A percentile compares a stretch with the other conserved stretches of the same genome.
Evolutionary conservation across 1,284 basidiomycete species (phyloP).

Genomic region (Boletus sp.): DNA sequence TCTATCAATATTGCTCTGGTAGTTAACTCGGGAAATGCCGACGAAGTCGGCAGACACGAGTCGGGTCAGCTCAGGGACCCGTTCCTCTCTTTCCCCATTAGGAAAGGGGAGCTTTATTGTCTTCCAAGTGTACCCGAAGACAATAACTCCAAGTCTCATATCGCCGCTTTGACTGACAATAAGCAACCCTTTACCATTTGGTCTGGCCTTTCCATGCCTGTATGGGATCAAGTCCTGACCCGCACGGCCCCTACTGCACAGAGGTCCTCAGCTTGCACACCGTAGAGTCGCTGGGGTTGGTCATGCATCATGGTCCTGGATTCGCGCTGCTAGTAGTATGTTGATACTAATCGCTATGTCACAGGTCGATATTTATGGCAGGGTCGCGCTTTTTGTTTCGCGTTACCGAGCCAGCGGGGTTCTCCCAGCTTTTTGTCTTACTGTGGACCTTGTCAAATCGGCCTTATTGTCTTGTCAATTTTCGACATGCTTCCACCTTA

Average conservation of each 20-base stretch:
- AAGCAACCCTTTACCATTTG: not conserved
- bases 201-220: not conserved
- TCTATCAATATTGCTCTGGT: too few species aligned
- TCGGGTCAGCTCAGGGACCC: too few species aligned
- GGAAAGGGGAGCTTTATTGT: conserved; percentile 29
- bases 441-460: conserved; percentile 26
- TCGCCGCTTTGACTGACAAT: conserved; percentile 18
- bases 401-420: conserved; percentile 13
- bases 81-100: conserved; percentile 5
- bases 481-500: conserved; percentile 6
- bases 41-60: too few species aligned
- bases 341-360: not conserved
- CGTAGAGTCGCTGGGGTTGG: not conserved
- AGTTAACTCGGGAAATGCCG: too few species aligned
- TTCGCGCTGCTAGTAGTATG: too few species aligned
- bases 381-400: conserved; percentile 25
- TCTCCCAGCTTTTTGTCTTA: conserved; percentile 36
- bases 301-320: too few species aligned
- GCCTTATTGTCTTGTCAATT: conserved; percentile 31
- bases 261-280: not conserved
- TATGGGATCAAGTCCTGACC: not conserved
- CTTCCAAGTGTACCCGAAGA: conserved; percentile 8
- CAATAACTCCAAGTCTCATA: conserved; percentile 20
- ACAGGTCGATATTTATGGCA: not conserved
- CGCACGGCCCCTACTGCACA: not conserved